These are phyloP conservation scores for Fonsecaea monophora DNA, from an alignment of 2,329 filamentous ascomycete species.

Conservation along the genomic window DNA sequence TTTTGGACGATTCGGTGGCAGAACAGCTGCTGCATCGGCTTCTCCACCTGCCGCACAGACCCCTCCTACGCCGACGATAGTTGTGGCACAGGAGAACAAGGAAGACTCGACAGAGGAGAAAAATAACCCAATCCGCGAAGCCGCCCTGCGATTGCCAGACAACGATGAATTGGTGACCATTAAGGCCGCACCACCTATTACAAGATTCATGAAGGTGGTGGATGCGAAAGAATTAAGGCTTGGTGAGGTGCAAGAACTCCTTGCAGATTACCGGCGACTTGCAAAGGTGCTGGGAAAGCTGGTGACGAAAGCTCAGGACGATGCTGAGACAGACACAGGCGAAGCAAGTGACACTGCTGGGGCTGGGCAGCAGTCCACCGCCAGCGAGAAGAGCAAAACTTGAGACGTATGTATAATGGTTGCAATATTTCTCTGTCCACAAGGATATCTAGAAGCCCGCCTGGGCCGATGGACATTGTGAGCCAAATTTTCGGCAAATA, in stretches of 20 bases:
- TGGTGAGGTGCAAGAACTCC: slow-evolving; percentile 73
- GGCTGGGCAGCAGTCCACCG: not conserved
- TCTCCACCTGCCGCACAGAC: slow-evolving; percentile 50
- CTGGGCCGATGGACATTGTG: not conserved
- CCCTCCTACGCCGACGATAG: slow-evolving; percentile 49
- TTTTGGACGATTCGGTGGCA: slow-evolving; percentile 62
- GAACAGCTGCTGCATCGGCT: slow-evolving; percentile 48
- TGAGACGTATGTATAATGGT: not conserved
- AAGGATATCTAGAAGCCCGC: not conserved
- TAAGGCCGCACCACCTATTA: slow-evolving; percentile 64
- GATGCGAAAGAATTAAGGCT: slow-evolving; percentile 73
- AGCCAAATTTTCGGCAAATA: not conserved
- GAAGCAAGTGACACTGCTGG: slow-evolving; percentile 4
- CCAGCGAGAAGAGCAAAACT: not conserved
- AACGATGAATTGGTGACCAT: slow-evolving; percentile 48
- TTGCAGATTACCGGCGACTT: slow-evolving; percentile 76
- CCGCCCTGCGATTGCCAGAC: slow-evolving; percentile 53
- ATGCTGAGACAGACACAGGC: slow-evolving; percentile 6
- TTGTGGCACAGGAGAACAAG: slow-evolving; percentile 21
- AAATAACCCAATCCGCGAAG: slow-evolving; percentile 61
- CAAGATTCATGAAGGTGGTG: slow-evolving; percentile 74
- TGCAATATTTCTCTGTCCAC: not conserved
- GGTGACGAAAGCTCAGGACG: slow-evolving; percentile 25
- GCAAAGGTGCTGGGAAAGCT: slow-evolving; percentile 50
- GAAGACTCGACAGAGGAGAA: slow-evolving; percentile 48